Base-by-base conservation (phyloP, 768 basidiomycete genomes). In the Leccinum obscurum region DNA sequence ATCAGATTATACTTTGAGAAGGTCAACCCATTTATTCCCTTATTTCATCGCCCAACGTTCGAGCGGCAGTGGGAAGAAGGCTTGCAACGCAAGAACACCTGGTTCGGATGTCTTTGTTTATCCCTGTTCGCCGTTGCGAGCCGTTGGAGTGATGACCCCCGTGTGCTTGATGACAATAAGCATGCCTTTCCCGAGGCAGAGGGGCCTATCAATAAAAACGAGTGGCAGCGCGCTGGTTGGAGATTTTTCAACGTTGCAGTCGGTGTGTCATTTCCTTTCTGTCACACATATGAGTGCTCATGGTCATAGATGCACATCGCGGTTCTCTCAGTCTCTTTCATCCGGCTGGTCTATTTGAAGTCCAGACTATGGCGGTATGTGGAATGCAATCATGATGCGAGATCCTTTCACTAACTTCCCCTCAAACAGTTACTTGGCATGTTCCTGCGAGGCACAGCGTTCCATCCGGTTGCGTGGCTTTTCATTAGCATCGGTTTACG, bases 41-140 rank as follows among this genome's bases (percentile, higher is more conserved):
- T 94, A 20, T 76, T 95, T 30, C 90, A 93, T 68, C 81, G 80
- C 22, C 85, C 85, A 6, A 85, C 87, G 0, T 93, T 95, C 66
- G 77, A 84, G 39, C 78, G 79, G 15, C 83, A 88, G 51, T 87
- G 85, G 77, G 75, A 68, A 34, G 80, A 83, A 2, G 77, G 77
- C 8, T 67, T 88, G 26, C 81, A 89, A 64, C 76, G 80, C 30
- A 77, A 74, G 15, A 81, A 89, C 59, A 70, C 77, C 7, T 84
- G 82, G 76, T 93, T 92, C 66, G 76, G 81, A 6, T 78, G 79
- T 53, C 77, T 88, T 6, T 87, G 87, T 63, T 70, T 90, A 50
- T 72, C 81, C 37, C 55, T 93, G 1, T 90, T 90, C 71, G 89
- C 92, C 17, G 77, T 88, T 32, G 88, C 85, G 2, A 83, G 87